Conservation (phyloP, 805 yeast species). For the Sugiyamaella lignohabitans region DNA sequence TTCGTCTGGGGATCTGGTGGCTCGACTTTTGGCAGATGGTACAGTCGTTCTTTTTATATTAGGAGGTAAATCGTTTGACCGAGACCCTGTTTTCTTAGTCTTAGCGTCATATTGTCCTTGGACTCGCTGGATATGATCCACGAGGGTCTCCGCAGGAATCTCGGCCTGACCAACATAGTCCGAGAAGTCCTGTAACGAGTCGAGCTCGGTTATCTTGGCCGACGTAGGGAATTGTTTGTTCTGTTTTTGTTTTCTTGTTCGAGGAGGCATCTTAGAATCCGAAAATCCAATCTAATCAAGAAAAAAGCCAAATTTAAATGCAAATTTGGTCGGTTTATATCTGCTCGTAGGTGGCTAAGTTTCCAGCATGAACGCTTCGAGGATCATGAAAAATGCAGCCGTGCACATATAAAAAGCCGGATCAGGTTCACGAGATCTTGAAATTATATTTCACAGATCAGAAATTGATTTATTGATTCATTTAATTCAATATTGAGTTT, state of each 20-base stretch:
- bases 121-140: conserved; percentile 18
- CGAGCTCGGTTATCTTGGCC: conserved; percentile 19
- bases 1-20: conserved; percentile 2
- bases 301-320: too few species aligned
- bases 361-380: too few species aligned
- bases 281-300: too few species aligned
- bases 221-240: conserved; percentile 5
- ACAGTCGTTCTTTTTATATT: background rate
- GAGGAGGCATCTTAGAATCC: background rate
- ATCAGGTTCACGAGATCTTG: too few species aligned
- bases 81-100: background rate
- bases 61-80: conserved; percentile 6
- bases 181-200: conserved; percentile 12
- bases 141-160: conserved; percentile 18
- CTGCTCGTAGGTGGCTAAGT: too few species aligned
- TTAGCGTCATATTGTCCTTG: conserved; percentile 6
- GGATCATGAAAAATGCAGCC: too few species aligned
- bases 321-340: too few species aligned
- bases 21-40: background rate
- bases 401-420: too few species aligned
- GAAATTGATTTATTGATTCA: too few species aligned
- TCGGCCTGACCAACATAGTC: conserved; percentile 17
- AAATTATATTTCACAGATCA: too few species aligned
- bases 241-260: background rate
- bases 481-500: too few species aligned